Base-by-base conservation (phyloP, 176 grass and related monocot species). In the Ensete ventricosum region DNA sequence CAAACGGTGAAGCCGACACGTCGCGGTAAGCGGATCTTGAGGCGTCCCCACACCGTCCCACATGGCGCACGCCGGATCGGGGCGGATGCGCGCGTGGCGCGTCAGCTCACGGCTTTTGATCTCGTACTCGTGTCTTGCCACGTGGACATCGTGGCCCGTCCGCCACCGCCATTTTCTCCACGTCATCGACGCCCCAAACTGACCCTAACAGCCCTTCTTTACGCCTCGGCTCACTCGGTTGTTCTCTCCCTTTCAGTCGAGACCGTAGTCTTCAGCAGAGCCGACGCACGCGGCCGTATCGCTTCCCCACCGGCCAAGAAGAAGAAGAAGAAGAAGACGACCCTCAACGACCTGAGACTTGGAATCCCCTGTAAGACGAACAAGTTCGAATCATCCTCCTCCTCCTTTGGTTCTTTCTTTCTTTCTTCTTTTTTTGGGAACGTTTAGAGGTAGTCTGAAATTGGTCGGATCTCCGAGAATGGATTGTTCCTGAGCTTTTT, bases 91-190 rank as follows among this genome's bases (percentile, higher is more conserved):
- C 71, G 8, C 27, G 13, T 52, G 43, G 74, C 0, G 71, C 76
- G 62, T 85, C 64, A 85, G 88, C 90, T 83, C 71, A 72, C 71
- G 84, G 88, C 82, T 87, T 84, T 98, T 83, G 90, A 98, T 98
- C 77, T 93, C 82, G 78, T 76, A 82, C 76, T 65, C 53, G 71
- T 85, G 81, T 53, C 22, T 19, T 8, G 6, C 52, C 74, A 14
- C 27, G 54, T 25, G 67, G 58, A 34, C 1, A 77, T 2, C 64
- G 29, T 8, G 64, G 70, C 64, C 49, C 52, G 12, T 73, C 85
- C 52, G 83, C 59, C 81, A 80, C 84, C 94, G 82, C 84, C 83
- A 85, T 81, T 88, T 90, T 59, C 78, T 80, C 94, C 90, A 98
- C 82, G 90, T 93, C 88, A 83, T 27, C 52, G 12, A 48, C 16